Conservation (phyloP, 2,329 filamentous ascomycete genomes). For the Sordariomycetes sp. region DNA sequence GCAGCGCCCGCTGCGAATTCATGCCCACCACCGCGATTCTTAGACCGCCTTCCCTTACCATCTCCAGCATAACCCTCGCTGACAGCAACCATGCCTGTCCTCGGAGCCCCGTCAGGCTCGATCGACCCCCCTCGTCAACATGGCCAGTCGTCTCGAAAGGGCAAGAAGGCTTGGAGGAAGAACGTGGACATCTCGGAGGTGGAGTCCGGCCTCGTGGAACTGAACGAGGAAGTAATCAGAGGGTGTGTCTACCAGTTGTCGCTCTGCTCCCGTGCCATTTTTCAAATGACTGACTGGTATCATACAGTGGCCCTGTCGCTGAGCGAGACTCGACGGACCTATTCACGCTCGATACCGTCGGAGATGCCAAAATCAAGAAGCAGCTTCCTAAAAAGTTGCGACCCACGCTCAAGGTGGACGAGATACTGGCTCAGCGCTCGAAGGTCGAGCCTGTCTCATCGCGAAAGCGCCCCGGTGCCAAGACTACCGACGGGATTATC, state of each 20-base stretch:
- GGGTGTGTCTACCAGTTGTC: constrained; percentile 47
- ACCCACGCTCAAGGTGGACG: constrained; percentile 75
- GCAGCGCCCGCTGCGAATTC: neutral
- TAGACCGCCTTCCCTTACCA: neutral
- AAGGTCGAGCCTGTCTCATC: constrained; percentile 67
- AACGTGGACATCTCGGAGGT: constrained; percentile 91
- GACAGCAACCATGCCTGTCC: constrained; percentile 37
- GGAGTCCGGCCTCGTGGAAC: constrained; percentile 67
- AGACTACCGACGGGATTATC: constrained; percentile 62
- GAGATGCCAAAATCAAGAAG: constrained; percentile 54
- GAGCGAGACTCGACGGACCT: constrained; percentile 78
- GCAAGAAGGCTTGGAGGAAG: constrained; percentile 98
- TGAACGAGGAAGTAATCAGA: constrained; percentile 83
- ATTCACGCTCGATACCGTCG: constrained; percentile 70
- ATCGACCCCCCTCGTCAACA: constrained; percentile 63
- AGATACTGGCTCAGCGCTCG: constrained; percentile 81
- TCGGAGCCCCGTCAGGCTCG: constrained; percentile 35
- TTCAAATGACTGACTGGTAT: neutral
- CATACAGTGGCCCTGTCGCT: constrained; percentile 63
- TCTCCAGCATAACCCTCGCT: neutral
- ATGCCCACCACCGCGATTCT: neutral
- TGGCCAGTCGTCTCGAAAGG: constrained; percentile 86
- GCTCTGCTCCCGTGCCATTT: neutral
- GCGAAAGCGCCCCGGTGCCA: constrained; percentile 64
- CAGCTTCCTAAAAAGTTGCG: constrained; percentile 55